Conservation (phyloP, 192 early-diverging fungal species). For the Backusella circina region DNA sequence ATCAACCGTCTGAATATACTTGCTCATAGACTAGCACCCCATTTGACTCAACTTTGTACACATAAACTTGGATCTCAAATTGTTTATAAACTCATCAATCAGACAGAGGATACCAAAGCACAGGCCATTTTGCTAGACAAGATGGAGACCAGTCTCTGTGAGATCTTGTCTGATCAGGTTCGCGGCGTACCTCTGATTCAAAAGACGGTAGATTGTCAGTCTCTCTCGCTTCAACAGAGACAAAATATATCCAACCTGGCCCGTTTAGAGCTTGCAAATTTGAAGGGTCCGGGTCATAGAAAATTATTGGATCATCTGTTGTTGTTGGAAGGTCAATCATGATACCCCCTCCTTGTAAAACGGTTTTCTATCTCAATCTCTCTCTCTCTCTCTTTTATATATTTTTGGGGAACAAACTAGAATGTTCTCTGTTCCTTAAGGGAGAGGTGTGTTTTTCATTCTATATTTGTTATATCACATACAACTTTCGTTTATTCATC, state of each 20-base stretch:
- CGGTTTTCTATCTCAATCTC: not conserved
- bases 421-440: not conserved
- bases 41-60: constrained; percentile 70
- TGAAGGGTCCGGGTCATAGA: constrained; percentile 7
- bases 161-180: constrained; percentile 67
- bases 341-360: constrained; percentile 41
- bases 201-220: constrained; percentile 76
- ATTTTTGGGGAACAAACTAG: not conserved
- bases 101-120: constrained; percentile 76
- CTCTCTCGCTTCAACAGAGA: constrained; percentile 38
- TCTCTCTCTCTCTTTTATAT: not conserved
- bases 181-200: constrained; percentile 82
- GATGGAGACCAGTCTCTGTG: constrained; percentile 48
- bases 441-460: not conserved
- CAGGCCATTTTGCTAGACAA: constrained; percentile 73
- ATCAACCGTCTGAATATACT: constrained; percentile 76
- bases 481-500: not conserved
- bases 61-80: constrained; percentile 85
- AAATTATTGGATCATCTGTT: constrained; percentile 8
- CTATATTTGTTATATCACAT: not conserved
- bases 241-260: not conserved
- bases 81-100: constrained; percentile 84
- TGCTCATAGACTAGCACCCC: constrained; percentile 72
- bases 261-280: not conserved
- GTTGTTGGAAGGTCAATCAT: constrained; percentile 3